Percentiles rank a stretch among this genome's conserved stretches.
Conservation (phyloP, 148 eudicot species). For the Hydrangea macrophylla region DNA sequence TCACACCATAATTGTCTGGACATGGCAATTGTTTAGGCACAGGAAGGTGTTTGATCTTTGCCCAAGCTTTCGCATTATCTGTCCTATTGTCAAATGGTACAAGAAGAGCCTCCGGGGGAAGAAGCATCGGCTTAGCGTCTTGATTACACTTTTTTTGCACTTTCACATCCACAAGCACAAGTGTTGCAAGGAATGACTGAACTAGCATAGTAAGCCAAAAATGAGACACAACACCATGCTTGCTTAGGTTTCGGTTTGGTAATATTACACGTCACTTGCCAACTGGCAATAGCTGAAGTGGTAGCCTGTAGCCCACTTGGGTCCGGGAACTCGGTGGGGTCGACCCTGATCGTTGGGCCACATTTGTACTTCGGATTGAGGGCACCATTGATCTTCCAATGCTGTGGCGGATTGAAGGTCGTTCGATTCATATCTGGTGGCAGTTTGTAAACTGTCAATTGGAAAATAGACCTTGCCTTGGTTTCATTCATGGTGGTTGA, state of each 20-base stretch:
- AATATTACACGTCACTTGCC: constrained; percentile 85
- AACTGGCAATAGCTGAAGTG: constrained; percentile 60
- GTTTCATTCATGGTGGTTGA: constrained; percentile 71
- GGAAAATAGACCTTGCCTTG: constrained; percentile 62
- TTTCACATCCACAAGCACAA: constrained; percentile 49
- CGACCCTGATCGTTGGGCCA: constrained; percentile 59
- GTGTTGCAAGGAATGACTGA: constrained; percentile 42
- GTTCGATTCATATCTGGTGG: constrained; percentile 85
- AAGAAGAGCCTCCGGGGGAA: constrained; percentile 42
- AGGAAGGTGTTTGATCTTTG: constrained; percentile 17
- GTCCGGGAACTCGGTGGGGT: constrained; percentile 69
- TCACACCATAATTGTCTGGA: constrained; percentile 56
- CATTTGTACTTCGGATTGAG: constrained; percentile 71
- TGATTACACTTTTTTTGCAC: constrained; percentile 21
- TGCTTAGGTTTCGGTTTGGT: constrained; percentile 56
- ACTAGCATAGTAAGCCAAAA: constrained; percentile 54
- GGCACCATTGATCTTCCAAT: constrained; percentile 65
- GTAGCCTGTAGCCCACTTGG: constrained; percentile 49
- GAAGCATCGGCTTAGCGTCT: constrained; percentile 20
- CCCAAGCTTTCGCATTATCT: constrained; percentile 33
- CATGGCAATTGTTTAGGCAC: constrained; percentile 33
- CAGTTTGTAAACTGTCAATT: constrained; percentile 64
- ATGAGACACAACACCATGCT: constrained; percentile 66
- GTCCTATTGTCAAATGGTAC: constrained; percentile 51
- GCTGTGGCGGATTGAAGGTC: constrained; percentile 72